These are phyloP conservation scores for Fusarium penzigii DNA, from an alignment of 2,329 filamentous ascomycete species.

Conservation along the genomic window DNA sequence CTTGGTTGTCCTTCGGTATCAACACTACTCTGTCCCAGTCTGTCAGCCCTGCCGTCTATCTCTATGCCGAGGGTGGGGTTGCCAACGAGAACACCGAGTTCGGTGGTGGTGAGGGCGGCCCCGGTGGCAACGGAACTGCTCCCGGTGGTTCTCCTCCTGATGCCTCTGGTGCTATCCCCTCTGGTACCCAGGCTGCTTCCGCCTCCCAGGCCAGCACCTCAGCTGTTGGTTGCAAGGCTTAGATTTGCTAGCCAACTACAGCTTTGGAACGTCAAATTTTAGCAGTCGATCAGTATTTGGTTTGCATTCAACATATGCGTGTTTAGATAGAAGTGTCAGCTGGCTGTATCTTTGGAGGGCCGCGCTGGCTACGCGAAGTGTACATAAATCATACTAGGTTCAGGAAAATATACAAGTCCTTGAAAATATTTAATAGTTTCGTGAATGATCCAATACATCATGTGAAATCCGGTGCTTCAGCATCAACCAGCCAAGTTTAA, in stretches of 20 bases:
- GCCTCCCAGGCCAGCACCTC: background rate
- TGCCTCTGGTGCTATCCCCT: background rate
- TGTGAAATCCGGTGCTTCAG: no score
- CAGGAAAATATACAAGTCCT: background rate
- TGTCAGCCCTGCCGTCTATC: slow-evolving; percentile 18
- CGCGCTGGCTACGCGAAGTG: background rate
- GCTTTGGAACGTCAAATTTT: background rate
- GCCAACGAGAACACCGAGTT: slow-evolving; percentile 18
- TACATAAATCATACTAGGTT: background rate
- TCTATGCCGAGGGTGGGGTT: slow-evolving; percentile 24
- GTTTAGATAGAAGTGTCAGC: background rate
- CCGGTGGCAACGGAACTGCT: slow-evolving; percentile 3
- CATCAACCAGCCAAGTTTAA: no score
- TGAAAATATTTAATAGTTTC: no score
- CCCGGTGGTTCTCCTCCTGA: background rate
- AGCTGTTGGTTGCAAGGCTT: background rate
- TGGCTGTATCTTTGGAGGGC: background rate
- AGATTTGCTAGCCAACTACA: background rate
- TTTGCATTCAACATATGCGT: background rate
- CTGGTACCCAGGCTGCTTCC: background rate
- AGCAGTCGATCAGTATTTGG: background rate
- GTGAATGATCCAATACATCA: no score
- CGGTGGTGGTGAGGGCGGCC: slow-evolving; percentile 4
- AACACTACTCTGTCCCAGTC: slow-evolving; percentile 34
- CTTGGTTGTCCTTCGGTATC: slow-evolving; percentile 56